Evolutionary conservation across 2,329 filamentous ascomycete species (phyloP), one percentile per base, ranked within the genome.

Genomic region (Trichoderma sp.): DNA sequence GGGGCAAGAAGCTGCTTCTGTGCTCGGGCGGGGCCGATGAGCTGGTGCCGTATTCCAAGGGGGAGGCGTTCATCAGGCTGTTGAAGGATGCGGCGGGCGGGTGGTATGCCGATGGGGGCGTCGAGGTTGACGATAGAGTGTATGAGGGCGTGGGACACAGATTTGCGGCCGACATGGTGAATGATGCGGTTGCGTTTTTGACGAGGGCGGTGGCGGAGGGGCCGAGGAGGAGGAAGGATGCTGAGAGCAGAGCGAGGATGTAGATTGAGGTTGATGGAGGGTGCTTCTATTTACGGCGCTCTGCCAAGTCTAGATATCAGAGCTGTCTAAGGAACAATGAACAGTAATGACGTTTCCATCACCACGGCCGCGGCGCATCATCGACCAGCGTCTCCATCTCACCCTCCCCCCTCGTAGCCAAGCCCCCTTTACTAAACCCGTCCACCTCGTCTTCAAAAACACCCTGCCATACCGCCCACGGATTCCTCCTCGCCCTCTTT

Each of bases 121-220:
- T 92, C 2, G 81, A 81, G 43, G 76, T 94, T 5, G 85, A 89
- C 61, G 89, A 94, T 76, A 84, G 86, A 37, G 81, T 93, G 0
- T 94, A 93, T 74, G 83, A 87, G 1, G 89, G 86, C 0, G 83
- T 89, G 0, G 90, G 90, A 0, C 92, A 96, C 77, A 81, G 83
- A n/a, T 93, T 92, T 73, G 89, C 85, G 11, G 77, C 81, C 1
- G 83, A 79, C 6, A 95, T 96, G 92, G 83, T 89, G 32, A 79
- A 80, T 70, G 90, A 91, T 75, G 86, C 91, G 4, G 83, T 90
- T 13, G 78, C 79, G 43, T 95, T 92, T 78, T 77, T 95, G 39
- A 77, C 84, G 18, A 80, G 84, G 49, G 81, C 77, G 7, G 80
- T 87, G 21, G 77, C 74, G 13, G 74, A 76, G 67, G 75, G 76